Percentiles rank a stretch among this genome's conserved stretches.
These are phyloP conservation scores for Exophiala lecanii-corni DNA, from an alignment of 2,329 filamentous ascomycete genomes.

Conservation along the genomic window DNA sequence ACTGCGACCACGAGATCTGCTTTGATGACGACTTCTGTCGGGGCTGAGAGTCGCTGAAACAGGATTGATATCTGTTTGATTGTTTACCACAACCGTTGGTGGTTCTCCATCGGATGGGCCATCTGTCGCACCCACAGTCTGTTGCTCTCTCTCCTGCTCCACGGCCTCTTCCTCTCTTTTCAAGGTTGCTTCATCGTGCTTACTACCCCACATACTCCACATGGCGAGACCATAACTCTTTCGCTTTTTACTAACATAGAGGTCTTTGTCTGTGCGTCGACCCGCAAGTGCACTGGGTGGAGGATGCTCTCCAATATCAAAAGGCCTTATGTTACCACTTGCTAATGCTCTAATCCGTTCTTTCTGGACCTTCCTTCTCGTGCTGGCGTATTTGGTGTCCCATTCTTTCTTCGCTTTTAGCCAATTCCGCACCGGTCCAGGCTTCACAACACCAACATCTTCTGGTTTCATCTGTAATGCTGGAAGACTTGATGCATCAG, in stretches of 20 bases:
- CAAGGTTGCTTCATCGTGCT: constrained; percentile 75
- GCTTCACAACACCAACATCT: constrained; percentile 74
- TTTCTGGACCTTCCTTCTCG: constrained; percentile 68
- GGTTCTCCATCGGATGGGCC: neutral
- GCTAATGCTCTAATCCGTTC: constrained; percentile 68
- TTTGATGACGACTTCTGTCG: neutral
- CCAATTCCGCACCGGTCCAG: constrained; percentile 77
- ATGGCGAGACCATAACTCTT: constrained; percentile 73
- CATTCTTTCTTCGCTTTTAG: constrained; percentile 66
- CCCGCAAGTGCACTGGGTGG: constrained; percentile 80
- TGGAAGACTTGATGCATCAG: constrained; percentile 59
- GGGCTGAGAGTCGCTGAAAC: neutral
- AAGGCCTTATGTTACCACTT: constrained; percentile 62
- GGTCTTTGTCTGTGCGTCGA: constrained; percentile 50
- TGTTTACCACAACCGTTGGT: neutral
- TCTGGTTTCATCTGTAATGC: constrained; percentile 60
- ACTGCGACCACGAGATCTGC: constrained; percentile 1
- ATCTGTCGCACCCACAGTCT: neutral
- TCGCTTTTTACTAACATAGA: constrained; percentile 41
- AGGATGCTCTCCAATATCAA: constrained; percentile 67
- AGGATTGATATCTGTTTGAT: neutral
- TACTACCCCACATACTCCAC: constrained; percentile 85
- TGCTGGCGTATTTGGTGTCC: constrained; percentile 66
- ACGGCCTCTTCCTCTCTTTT: constrained; percentile 28
- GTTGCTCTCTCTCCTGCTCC: constrained; percentile 4